Conservation (phyloP, 176 grass and related monocot genomes). For the Zoysia pacifica region DNA sequence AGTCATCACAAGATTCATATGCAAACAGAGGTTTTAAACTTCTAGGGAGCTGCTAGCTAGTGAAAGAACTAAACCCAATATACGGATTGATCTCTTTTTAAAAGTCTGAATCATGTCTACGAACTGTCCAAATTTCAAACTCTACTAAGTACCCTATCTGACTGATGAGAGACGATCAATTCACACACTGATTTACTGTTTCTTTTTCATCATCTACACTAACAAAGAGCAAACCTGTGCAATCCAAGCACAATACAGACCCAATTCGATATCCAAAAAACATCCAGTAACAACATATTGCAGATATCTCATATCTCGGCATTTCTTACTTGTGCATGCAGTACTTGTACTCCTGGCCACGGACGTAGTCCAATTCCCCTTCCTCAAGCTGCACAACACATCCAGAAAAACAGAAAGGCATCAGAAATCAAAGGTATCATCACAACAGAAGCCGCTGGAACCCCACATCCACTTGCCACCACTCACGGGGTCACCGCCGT, state of each 20-base stretch:
- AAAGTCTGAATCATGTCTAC: background rate
- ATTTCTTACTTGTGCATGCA: conserved; percentile 89
- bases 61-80: background rate
- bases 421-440: conserved; percentile 11
- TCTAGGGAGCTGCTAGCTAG: background rate
- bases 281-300: background rate
- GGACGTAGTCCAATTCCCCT: conserved; percentile 88
- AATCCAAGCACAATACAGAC: background rate
- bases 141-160: background rate
- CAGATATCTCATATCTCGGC: background rate
- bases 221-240: background rate
- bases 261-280: conserved; percentile 15
- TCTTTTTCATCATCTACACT: background rate
- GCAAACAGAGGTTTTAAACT: background rate
- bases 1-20: background rate
- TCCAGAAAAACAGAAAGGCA: background rate
- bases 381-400: conserved; percentile 69
- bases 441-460: background rate
- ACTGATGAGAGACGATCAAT: background rate
- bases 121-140: background rate
- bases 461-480: background rate
- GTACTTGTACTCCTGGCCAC: conserved; percentile 92
- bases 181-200: background rate
- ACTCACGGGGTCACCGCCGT: conserved; percentile 86
- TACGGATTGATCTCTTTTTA: background rate